Conservation (phyloP, 2,329 filamentous ascomycete species). For the Pyricularia grisea region DNA sequence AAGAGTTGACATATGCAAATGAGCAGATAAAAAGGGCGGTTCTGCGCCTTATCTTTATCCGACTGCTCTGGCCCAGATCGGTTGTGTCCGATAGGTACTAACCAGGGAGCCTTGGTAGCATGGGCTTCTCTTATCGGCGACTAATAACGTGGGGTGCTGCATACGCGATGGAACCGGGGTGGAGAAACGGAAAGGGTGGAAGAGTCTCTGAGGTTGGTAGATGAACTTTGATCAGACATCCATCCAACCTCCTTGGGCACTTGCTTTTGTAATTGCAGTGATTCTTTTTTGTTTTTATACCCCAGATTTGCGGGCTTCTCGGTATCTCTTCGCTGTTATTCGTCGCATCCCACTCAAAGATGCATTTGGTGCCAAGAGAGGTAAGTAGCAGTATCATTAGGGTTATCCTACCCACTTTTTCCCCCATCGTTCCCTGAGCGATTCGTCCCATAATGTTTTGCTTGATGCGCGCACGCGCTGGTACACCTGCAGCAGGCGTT, state of each 20-base stretch:
- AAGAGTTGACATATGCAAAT: background rate
- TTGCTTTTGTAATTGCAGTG: background rate
- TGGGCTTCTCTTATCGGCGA: background rate
- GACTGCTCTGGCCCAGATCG: background rate
- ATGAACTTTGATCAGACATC: background rate
- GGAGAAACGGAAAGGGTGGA: background rate
- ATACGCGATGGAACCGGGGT: background rate
- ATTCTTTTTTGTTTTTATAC: background rate
- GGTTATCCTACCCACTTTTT: background rate
- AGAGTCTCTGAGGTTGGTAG: background rate
- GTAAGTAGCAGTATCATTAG: constrained; percentile 9
- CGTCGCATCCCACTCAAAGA: constrained; percentile 10
- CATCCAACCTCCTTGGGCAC: background rate
- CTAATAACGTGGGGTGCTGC: background rate
- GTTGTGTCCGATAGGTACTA: background rate
- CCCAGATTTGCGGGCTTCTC: background rate
- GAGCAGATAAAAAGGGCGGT: background rate
- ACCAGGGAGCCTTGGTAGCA: background rate
- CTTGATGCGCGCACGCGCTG: too few relatives aligned
- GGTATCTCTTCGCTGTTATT: background rate
- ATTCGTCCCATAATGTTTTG: background rate
- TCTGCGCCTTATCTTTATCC: background rate
- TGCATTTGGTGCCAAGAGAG: constrained; percentile 27
- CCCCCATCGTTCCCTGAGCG: background rate
- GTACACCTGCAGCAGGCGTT: too few relatives aligned